Evolutionary conservation across 371 early-diverging fungal species (phyloP), one percentile per base, ranked within the genome.

Genomic region (Rhizopus sp.): DNA sequence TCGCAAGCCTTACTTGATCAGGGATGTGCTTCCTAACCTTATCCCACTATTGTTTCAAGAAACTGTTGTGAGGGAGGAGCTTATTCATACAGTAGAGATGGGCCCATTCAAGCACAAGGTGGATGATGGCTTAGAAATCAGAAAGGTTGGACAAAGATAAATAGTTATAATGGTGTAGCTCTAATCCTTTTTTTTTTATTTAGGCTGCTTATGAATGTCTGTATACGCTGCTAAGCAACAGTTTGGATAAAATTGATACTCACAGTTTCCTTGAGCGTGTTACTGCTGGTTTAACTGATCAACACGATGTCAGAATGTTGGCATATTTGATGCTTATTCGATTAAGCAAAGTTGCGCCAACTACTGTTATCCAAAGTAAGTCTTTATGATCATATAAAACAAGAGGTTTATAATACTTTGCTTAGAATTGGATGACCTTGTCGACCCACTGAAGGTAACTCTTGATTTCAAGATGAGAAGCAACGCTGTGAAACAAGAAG

Each of bases 101-200:
- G 98, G 98, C 4, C 96, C 96, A 5, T 94, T 94, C 77, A 95
- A 93, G 77, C 93, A 93, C 72, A 81, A 86, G 53, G 90, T 97
- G 6, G 98, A 97, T 70, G 94, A 94, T 60, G 98, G 97, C 46
- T 77, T 97, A 23, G 97, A 96, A 46, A 84, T 90, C 13, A 86
- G 98, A 72, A 93, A 94, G 83, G 87, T 86, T 66, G 30, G 40
- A 2, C 7, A 23, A 46, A 46, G 12, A 46, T 29, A 46, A 29
- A 29, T 1, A 45, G 29, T 5, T 30, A 42, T 9, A 32, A 32
- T 0, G 3, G 33, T n/a, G 17, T 7, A 10, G 12, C 8, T 50
- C 7, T n/a, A 41, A 6, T 6, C 4, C n/a, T n/a, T 41, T 16
- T 10, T 15, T 6, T 3, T 50, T 34, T 23, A 23, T 23, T 34